phyloP scores from a whole-genome alignment of 2,329 filamentous ascomycete species.

The Cucurbitaria berberidis region DNA sequence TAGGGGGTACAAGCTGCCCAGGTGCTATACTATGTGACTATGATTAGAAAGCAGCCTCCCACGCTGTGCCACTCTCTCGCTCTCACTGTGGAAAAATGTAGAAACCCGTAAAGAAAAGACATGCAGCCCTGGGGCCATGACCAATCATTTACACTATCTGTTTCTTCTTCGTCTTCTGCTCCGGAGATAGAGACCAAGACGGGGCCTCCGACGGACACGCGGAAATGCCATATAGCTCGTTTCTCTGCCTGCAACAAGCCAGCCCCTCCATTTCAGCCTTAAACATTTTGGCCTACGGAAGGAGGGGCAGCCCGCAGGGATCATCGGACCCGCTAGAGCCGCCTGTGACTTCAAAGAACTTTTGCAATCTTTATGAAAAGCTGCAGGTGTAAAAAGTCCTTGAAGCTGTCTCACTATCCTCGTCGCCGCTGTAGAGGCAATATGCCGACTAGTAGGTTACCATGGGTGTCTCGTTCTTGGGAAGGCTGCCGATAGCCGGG shows the following conservation, averaged over 20 bases:
- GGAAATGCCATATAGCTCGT: conserved; percentile 15
- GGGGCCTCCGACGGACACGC: conserved; percentile 12
- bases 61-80: neutral
- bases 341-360: no score
- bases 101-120: no score
- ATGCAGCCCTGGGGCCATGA: neutral
- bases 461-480: neutral
- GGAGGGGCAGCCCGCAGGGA: conserved; percentile 21
- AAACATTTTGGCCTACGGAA: conserved; percentile 20
- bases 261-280: conserved; percentile 27
- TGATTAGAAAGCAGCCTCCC: conserved; percentile 13
- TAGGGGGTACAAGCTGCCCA: conserved; percentile 14
- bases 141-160: no score
- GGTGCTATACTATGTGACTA: no score
- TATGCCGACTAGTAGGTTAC: neutral
- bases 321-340: conserved; percentile 16
- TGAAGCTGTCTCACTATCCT: no score
- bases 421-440: neutral
- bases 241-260: neutral
- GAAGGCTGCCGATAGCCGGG: neutral
- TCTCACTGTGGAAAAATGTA: no score
- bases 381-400: no score
- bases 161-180: neutral
- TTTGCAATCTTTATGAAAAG: no score
- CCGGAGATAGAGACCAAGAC: neutral